phyloP scores from a whole-genome alignment of 768 basidiomycete genomes.

The Boletus bicolor region DNA sequence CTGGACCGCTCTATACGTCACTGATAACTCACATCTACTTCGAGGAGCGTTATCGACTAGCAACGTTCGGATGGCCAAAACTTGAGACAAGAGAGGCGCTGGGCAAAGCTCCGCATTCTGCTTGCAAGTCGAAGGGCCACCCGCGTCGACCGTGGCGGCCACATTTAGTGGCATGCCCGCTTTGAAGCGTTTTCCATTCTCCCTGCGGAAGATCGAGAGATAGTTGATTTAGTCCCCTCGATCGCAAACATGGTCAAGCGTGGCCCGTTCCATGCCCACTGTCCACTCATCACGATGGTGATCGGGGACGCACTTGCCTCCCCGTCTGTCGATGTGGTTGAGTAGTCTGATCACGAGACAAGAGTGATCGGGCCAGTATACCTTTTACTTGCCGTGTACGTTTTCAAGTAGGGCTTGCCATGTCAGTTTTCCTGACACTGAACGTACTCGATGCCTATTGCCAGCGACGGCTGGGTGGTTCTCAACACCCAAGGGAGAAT shows the following conservation, averaged over 20 bases:
- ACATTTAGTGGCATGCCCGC: conserved; percentile 34
- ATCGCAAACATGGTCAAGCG: conserved; percentile 39
- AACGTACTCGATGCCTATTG: conserved; percentile 38
- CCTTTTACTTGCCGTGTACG: conserved; percentile 53
- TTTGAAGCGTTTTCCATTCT: conserved; percentile 49
- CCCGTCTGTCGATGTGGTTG: not conserved
- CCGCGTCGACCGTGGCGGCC: too few relatives aligned
- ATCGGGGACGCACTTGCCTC: conserved; percentile 7
- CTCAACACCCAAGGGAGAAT: not conserved
- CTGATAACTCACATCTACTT: conserved; percentile 35
- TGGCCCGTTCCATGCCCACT: too few relatives aligned
- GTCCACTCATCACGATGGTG: conserved; percentile 11
- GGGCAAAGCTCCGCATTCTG: conserved; percentile 24
- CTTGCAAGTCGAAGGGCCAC: conserved; percentile 39
- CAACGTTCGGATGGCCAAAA: conserved; percentile 47
- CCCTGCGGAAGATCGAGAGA: conserved; percentile 51
- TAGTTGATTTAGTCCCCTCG: conserved; percentile 45
- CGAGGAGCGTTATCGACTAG: conserved; percentile 51
- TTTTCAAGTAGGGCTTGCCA: conserved; percentile 47
- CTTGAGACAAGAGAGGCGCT: conserved; percentile 23
- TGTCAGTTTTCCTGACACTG: conserved; percentile 44
- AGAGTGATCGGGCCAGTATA: not conserved
- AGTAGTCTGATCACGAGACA: too few relatives aligned
- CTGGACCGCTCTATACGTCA: not conserved
- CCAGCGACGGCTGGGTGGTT: conserved; percentile 38